Base-by-base conservation (phyloP, 306 rosid species). In the Sicyos edulis region DNA sequence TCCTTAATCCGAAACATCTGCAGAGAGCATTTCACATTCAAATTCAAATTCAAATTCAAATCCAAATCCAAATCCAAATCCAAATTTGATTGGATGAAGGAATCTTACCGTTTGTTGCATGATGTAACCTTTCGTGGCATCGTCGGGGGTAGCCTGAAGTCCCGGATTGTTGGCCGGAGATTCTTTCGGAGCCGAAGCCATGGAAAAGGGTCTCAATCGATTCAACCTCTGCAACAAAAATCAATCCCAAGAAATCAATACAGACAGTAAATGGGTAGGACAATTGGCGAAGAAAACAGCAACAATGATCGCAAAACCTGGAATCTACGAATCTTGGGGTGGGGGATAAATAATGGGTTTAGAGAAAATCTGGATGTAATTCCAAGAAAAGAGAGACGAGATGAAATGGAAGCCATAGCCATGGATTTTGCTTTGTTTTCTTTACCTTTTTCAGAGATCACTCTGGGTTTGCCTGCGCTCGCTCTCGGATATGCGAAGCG, bases 91-190 rank as follows among this genome's bases (percentile, higher is more conserved):
- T n/a, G 7, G 9, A 17, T 53, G 7, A 14, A n/a, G n/a, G n/a
- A n/a, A 57, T 12, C 88, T 78, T 68, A 93, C 97, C 64, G 99
- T 93, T 81, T 93, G 96, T 74, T 93, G 99, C 95, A 91, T 85
- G 65, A 91, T 19, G 88, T 88, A 93, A 20, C 86, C 86, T 81
- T 86, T 87, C 2, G 99, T 91, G 24, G 96, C 96, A 77, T 88
- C 89, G 22, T 91, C 99, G 2, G 81, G 82, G 61, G 87, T 83
- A 6, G 84, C 37, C 34, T 82, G 87, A 57, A 88, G 97, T 71
- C 95, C 97, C 0, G 92, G 95, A 76, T 93, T 93, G 80, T 88
- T 87, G 17, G 81, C 80, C 24, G 83, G 82, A 7, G 88, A 86
- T 42, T 93, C 98, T 78, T 82, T 88, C 3, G 83, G 78, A 59